Base-by-base conservation (phyloP, 2,329 filamentous ascomycete genomes). In the Colletotrichum tofieldiae region DNA sequence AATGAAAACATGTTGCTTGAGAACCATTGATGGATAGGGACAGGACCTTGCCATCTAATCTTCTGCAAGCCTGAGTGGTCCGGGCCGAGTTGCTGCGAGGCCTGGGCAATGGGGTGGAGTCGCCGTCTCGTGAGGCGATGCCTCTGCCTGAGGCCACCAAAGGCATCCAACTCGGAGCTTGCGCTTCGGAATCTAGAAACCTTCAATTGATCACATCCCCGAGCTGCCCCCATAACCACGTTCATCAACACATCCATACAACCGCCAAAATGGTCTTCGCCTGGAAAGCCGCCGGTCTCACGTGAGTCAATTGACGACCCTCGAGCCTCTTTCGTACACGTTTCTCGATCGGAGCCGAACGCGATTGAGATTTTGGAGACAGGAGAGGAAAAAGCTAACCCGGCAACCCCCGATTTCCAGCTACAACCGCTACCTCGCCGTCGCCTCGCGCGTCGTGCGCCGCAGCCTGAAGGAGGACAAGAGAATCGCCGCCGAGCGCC, bases 341-440 rank as follows among this genome's bases (percentile, higher is more conserved):
- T 35, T 23, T 41, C 26, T 41, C 64, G 55, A 61, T 35, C 5
- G 45, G 39, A 14, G 20, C 32, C 45, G 43, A 35, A 18, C 14
- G 47, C 35, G 60, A 29, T 51, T 32, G n/a, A 39, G 12, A 9
- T 32, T 23, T 60, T 26, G 56, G 32, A 26, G 23, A 41, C 23
- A 39, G 43, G n/a, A 56, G 71, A 73, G 54, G 75, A 65, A 76
- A 72, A 77, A 78, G 78, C 84, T 84, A 81, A 84, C 80, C 64
- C 71, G 73, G 67, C 69, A 43, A 75, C 47, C 65, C 65, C 68
- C 70, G 69, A 55, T 72, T 65, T 75, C 76, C 84, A 99, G 96
- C 88, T 99, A 99, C 94, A 99, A 99, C 93, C 96, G 95, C 88
- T 98, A 98, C 92, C 92, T 99, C 83, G 92, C 95, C 82, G 91